A percentile compares a stretch with the other conserved stretches of the same genome.
phyloP scores from a whole-genome alignment of 2,329 filamentous ascomycete genomes.

The Corynespora cassiicola region DNA sequence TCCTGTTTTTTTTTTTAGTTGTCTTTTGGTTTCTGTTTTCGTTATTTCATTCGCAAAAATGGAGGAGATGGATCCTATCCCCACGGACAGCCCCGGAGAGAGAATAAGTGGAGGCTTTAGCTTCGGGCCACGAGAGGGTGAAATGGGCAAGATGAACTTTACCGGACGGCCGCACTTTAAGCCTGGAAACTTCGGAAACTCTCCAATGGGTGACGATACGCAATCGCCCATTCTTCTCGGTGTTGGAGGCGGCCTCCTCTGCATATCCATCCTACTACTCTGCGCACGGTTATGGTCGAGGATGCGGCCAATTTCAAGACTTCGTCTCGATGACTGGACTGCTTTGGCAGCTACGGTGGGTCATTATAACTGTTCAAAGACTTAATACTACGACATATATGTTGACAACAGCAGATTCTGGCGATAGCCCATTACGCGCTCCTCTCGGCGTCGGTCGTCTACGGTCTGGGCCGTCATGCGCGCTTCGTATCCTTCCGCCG shows the following conservation, averaged over 20 bases:
- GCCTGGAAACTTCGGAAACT: too few relatives aligned
- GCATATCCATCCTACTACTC: slow-evolving; percentile 23
- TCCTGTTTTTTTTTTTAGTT: background rate
- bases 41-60: too few relatives aligned
- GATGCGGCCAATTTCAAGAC: slow-evolving; percentile 8
- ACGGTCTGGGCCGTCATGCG: slow-evolving; percentile 30
- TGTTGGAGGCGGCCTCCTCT: slow-evolving; percentile 21
- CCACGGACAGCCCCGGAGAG: too few relatives aligned
- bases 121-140: too few relatives aligned
- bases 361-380: background rate
- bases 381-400: too few relatives aligned
- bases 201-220: slow-evolving; percentile 16
- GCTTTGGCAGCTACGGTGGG: slow-evolving; percentile 24
- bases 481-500: slow-evolving; percentile 22
- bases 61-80: too few relatives aligned
- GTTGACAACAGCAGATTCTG: too few relatives aligned
- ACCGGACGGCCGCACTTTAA: too few relatives aligned
- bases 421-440: slow-evolving; percentile 25
- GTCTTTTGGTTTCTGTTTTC: too few relatives aligned
- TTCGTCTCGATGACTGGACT: slow-evolving; percentile 30
- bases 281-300: slow-evolving; percentile 28
- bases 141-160: too few relatives aligned
- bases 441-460: slow-evolving; percentile 18
- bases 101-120: too few relatives aligned
- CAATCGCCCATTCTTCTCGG: slow-evolving; percentile 30